Conservation (phyloP, 1,284 basidiomycete genomes). For the Ceratobasidium sp. region DNA sequence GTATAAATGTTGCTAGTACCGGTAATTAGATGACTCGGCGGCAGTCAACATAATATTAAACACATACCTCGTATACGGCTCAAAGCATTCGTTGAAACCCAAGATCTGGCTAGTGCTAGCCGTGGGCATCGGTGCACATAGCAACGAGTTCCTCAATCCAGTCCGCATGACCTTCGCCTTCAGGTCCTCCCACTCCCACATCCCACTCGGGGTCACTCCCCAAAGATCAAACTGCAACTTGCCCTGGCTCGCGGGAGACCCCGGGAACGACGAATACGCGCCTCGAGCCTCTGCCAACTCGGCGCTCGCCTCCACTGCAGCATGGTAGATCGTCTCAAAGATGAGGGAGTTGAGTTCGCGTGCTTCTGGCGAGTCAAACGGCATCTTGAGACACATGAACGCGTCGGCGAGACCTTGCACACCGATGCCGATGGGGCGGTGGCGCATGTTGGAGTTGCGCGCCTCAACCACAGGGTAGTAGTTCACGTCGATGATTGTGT, state of each 20-base stretch:
- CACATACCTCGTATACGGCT: conserved; percentile 88
- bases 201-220: conserved; percentile 89
- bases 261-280: conserved; percentile 91
- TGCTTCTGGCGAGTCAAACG: conserved; percentile 92
- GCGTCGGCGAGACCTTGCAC: conserved; percentile 98
- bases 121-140: conserved; percentile 98
- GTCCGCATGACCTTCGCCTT: conserved; percentile 89
- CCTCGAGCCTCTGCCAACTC: conserved; percentile 89
- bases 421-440: conserved; percentile 97
- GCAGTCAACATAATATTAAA: neutral
- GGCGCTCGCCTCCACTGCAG: conserved; percentile 88
- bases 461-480: conserved; percentile 95
- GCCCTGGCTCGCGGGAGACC: conserved; percentile 89
- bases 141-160: conserved; percentile 94
- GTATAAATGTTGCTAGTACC: conserved; percentile 92
- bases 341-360: conserved; percentile 93
- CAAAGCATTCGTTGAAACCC: conserved; percentile 99
- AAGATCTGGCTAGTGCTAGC: conserved; percentile 99
- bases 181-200: conserved; percentile 95
- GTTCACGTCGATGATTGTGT: conserved; percentile 94
- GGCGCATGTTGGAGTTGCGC: conserved; percentile 93
- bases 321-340: conserved; percentile 99
- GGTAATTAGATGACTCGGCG: neutral
- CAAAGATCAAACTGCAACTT: conserved; percentile 96
- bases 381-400: conserved; percentile 97